Conservation (phyloP, 345 rosid genomes). For the Anacardium occidentale region DNA sequence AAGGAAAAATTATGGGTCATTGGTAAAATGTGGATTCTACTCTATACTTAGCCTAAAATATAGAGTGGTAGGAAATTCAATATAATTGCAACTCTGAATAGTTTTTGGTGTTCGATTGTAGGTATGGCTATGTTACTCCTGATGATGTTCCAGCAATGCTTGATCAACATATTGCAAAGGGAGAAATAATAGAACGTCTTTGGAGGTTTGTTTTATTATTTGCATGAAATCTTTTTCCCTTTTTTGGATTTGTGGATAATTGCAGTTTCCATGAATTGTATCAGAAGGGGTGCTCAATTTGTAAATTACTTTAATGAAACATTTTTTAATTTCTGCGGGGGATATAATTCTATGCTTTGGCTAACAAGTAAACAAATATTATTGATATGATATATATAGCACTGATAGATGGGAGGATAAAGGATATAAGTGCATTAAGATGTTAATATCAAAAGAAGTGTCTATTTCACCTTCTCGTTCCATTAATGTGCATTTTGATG, state of each 20-base stretch:
- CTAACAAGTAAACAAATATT: neutral
- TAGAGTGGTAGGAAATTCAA: neutral
- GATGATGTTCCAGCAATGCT: conserved; percentile 81
- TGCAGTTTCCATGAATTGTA: neutral
- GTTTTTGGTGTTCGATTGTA: conserved; percentile 3
- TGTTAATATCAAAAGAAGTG: neutral
- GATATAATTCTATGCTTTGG: neutral
- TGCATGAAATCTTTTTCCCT: conserved; percentile 6
- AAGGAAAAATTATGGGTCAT: conserved; percentile 66
- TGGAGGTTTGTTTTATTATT: conserved; percentile 59
- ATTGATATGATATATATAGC: neutral
- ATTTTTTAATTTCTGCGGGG: neutral
- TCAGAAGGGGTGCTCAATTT: conserved; percentile 6
- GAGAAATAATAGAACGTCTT: conserved; percentile 63
- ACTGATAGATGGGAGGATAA: neutral
- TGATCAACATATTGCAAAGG: conserved; percentile 83
- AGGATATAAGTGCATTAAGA: neutral
- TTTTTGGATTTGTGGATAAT: neutral
- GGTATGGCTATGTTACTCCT: conserved; percentile 82
- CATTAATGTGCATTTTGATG: neutral
- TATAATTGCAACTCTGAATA: neutral
- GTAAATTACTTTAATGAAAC: neutral
- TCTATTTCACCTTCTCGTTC: neutral
- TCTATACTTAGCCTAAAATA: conserved; percentile 1
- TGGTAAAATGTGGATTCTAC: conserved; percentile 48